Conservation (phyloP, 2,329 filamentous ascomycete genomes). For the Neonectria faginata region DNA sequence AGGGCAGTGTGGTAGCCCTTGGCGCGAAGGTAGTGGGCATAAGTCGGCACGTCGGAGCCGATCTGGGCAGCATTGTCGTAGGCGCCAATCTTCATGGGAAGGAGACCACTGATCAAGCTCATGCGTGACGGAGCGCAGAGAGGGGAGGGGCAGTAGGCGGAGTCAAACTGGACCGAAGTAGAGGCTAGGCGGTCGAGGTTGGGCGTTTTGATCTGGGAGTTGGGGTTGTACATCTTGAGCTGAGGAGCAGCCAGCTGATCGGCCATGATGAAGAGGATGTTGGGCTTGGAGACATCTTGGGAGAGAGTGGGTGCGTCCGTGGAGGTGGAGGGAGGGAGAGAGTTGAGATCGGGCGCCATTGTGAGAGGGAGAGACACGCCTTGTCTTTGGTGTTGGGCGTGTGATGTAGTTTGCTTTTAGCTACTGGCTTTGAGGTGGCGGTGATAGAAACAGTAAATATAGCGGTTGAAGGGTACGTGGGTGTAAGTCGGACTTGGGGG, state of each 20-base stretch:
- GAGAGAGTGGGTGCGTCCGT: constrained; percentile 36
- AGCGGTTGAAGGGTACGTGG: not conserved
- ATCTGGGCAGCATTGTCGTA: constrained; percentile 93
- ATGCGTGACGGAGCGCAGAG: constrained; percentile 93
- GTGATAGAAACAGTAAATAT: constrained; percentile 1
- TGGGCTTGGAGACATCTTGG: constrained; percentile 50
- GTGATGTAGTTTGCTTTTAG: not conserved
- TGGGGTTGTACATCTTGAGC: constrained; percentile 90
- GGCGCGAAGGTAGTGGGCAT: constrained; percentile 88
- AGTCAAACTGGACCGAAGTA: constrained; percentile 89
- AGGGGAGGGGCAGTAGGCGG: constrained; percentile 93
- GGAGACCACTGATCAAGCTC: constrained; percentile 91
- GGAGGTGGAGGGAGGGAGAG: constrained; percentile 68
- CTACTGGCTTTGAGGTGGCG: not conserved
- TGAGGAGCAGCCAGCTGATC: constrained; percentile 93
- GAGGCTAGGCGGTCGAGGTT: constrained; percentile 87
- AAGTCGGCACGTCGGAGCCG: constrained; percentile 86
- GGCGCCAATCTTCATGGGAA: constrained; percentile 90
- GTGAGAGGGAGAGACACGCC: constrained; percentile 17
- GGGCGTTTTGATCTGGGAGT: constrained; percentile 91
- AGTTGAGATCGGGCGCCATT: constrained; percentile 82
- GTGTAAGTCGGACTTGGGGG: not conserved
- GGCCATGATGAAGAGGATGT: constrained; percentile 87
- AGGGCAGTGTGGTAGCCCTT: constrained; percentile 91
- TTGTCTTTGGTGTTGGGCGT: not conserved